Evolutionary conservation across 1,284 basidiomycete genomes (phyloP), one percentile per base, ranked within the genome.

Genomic region (Cystobasidiaceae sp.): DNA sequence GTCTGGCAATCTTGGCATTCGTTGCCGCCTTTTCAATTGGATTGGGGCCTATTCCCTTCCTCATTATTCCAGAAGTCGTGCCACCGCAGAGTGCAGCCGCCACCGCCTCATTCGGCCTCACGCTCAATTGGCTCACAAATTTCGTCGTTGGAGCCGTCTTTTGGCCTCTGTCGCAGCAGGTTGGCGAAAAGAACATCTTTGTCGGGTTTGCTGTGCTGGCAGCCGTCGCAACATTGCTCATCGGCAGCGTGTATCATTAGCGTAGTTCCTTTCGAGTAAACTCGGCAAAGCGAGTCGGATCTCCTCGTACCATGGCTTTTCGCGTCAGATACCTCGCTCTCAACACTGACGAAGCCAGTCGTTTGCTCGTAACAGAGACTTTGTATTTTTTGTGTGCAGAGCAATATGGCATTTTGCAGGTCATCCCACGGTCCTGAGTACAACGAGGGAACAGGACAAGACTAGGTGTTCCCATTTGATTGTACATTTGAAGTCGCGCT

Each of bases 11-110:
- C 70, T 52, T 79, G 9, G 56, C 71, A 15, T 76, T 79, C 61
- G 77, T 78, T 9, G 76, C 77, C 0, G 74, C 72, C 7, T 79
- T 79, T 51, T 71, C 73, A 19, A 52, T 76, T 8, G 78, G 78
- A 0, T 59, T 78, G 0, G 78, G 78, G 0, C 77, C 78, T 2
- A 68, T 79, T 8, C 78, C 78, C 1, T 79, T 79, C 51, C 73
- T 79, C 23, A 72, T 79, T 25, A 66, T 78, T 3, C 75, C 77
- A 4, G 78, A 79, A 65, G 56, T 79, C 23, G 75, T 78, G 1
- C 75, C 76, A 1, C 51, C 57, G 13, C 51, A 67, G 52, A 71
- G 71, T 21, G 58, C 68, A 27, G 37, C 70, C 6, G 67, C 71
- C 0, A 69, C 65, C 2, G 69, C 67, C 4, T 72, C 71, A 7